Conservation (phyloP, 2,329 filamentous ascomycete species). For the Coccinonectria pachysandricola region DNA sequence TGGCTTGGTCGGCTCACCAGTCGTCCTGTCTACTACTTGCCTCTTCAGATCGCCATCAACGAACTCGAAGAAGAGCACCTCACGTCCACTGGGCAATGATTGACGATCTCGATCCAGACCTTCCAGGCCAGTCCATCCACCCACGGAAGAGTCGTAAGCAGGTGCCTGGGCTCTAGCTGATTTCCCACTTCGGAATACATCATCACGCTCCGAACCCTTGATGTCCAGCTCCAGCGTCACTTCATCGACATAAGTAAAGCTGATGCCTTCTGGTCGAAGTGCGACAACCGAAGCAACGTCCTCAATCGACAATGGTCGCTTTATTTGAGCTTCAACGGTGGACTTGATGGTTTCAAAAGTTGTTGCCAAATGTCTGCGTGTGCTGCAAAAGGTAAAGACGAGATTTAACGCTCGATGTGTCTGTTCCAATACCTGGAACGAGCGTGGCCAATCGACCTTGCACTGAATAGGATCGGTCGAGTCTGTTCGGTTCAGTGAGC, state of each 20-base stretch:
- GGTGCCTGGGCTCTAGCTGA: conserved; percentile 40
- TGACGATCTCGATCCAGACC: conserved; percentile 19
- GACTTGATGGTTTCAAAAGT: conserved; percentile 82
- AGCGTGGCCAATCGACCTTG: conserved; percentile 56
- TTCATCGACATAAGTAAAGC: conserved; percentile 81
- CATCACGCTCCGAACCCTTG: conserved; percentile 55
- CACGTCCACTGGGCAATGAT: conserved; percentile 37
- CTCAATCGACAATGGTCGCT: conserved; percentile 56
- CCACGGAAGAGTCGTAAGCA: conserved; percentile 45
- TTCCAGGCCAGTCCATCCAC: conserved; percentile 42
- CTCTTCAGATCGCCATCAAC: conserved; percentile 83
- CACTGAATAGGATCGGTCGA: conserved; percentile 17
- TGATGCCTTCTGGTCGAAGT: conserved; percentile 66
- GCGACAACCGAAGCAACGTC: conserved; percentile 77
- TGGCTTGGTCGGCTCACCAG: conserved; percentile 60
- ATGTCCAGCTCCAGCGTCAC: conserved; percentile 71
- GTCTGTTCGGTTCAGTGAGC: conserved; percentile 9
- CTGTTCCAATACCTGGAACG: conserved; percentile 62
- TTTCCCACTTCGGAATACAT: conserved; percentile 42
- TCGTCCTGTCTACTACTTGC: conserved; percentile 61
- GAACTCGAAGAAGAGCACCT: conserved; percentile 86
- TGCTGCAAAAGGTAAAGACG: conserved; percentile 90
- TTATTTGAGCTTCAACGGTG: conserved; percentile 75
- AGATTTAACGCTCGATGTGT: conserved; percentile 80
- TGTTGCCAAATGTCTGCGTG: conserved; percentile 82